Base-by-base conservation (phyloP, 1,284 basidiomycete species). In the Uromyces viciae-fabae region DNA sequence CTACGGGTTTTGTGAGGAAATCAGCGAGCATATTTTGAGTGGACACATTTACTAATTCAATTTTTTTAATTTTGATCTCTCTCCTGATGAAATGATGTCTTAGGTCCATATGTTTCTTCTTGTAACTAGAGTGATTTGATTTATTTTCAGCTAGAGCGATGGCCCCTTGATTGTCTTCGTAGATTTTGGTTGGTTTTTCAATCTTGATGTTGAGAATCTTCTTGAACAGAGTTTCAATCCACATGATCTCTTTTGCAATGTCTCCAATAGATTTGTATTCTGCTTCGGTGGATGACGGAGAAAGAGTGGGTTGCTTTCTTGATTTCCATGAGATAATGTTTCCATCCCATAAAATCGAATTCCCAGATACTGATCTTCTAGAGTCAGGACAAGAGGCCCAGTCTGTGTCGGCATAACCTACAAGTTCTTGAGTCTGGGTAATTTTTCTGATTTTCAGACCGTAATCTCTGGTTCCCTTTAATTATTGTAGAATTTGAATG, bases 221-320 rank as follows among this genome's bases (percentile, higher is more conserved):
- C 7, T 68, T 40, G 9, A 46, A 36, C 1, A 42, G 40, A 2
- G 42, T 68, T 25, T 68, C 72, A 5, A 89, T 83, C 88, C 87
- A 89, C 0, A 86, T 52, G 1, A 85, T 82, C 79, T 89, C 87
- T 38, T 84, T 83, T 3, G 84, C 84, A 0, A 86, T 89, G 86
- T 90, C 91, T 88, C 84, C 81, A 36, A 85, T 82, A 1, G 87
- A 87, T n/a, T 88, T 84, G 81, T 88, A 88, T 81, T 89, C 87
- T 0, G 89, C 85, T 68, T 88, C 88, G 0, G 84, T 84, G 0
- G 86, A 86, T 0, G 87, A 89, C 1, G 82, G 78, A 1, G 87
- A 84, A 7, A 87, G 84, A 0, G 85, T 84, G 1, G 82, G 56
- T 81, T 89, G 88, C 46, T 86, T 85, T 60, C 86, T 84, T 0